A percentile compares a stretch with the other conserved stretches of the same genome.
phyloP scores from a whole-genome alignment of 257 asterid species.

The Solanum sitiens region DNA sequence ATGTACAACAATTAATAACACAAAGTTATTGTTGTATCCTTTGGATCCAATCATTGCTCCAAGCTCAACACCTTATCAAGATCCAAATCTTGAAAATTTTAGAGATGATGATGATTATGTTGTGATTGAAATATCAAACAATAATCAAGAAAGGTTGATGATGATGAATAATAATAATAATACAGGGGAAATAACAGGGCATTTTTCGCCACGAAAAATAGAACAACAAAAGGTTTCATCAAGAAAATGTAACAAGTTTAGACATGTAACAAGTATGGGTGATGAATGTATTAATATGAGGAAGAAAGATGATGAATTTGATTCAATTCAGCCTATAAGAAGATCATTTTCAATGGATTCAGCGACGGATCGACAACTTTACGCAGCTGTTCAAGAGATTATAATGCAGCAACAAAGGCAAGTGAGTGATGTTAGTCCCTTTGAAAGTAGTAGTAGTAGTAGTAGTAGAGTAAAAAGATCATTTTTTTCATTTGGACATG shows the following conservation, averaged over 20 bases:
- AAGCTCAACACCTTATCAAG: constrained; percentile 12
- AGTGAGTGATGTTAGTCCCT: constrained; percentile 3
- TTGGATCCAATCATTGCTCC: constrained; percentile 21
- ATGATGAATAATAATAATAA: not conserved
- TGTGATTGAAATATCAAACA: constrained; percentile 47
- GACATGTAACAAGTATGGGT: constrained; percentile 47
- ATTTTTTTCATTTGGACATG: constrained; percentile 75
- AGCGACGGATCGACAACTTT: constrained; percentile 53
- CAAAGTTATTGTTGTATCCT: not conserved
- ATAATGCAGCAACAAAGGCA: constrained; percentile 23
- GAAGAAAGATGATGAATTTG: constrained; percentile 42
- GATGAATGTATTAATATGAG: constrained; percentile 71
- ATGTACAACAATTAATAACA: not conserved
- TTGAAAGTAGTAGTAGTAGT: constrained; percentile 13
- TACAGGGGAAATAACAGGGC: constrained; percentile 14
- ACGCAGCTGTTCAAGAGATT: constrained; percentile 56
- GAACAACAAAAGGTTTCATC: not conserved
- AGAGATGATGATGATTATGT: constrained; percentile 66
- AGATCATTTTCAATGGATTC: constrained; percentile 94
- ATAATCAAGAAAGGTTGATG: constrained; percentile 11
- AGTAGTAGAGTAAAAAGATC: constrained; percentile 47
- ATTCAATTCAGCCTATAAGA: constrained; percentile 45
- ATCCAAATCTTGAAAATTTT: constrained; percentile 17
- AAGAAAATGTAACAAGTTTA: constrained; percentile 22
- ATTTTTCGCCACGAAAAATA: constrained; percentile 15